phyloP scores from a whole-genome alignment of 1,284 basidiomycete genomes.

The Heterobasidion irregulare region DNA sequence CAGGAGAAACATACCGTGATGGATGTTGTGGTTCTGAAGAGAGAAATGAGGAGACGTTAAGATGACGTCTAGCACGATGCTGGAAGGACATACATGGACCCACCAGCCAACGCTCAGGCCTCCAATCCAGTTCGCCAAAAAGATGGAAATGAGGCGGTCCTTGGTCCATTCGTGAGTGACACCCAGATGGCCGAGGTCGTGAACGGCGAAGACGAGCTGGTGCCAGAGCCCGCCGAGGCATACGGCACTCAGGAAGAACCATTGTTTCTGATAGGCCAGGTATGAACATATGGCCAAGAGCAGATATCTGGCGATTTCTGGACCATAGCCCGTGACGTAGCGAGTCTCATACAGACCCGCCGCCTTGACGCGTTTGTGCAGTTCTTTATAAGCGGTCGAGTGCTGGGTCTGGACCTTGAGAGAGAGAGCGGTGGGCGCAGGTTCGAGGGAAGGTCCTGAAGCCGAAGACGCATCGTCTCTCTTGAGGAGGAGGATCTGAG shows the following conservation, averaged over 20 bases:
- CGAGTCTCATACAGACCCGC: conserved; percentile 85
- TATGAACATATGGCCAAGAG: conserved; percentile 54
- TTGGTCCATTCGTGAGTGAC: conserved; percentile 83
- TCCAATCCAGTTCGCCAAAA: conserved; percentile 84
- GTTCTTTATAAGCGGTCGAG: conserved; percentile 71
- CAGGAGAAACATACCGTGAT: conserved; percentile 62
- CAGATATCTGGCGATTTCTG: conserved; percentile 75
- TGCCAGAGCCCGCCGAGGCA: conserved; percentile 91
- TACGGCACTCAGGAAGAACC: conserved; percentile 65
- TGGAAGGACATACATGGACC: conserved; percentile 70
- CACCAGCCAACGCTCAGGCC: conserved; percentile 97
- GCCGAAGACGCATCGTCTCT: conserved; percentile 24
- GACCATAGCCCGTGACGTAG: conserved; percentile 84
- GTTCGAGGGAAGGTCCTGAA: conserved; percentile 40
- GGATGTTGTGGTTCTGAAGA: conserved; percentile 88
- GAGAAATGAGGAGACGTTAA: conserved; percentile 3
- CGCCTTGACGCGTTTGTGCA: conserved; percentile 70
- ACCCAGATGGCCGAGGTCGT: conserved; percentile 93
- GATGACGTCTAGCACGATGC: neutral
- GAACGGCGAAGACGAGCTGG: conserved; percentile 87
- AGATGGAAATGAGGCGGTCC: conserved; percentile 77
- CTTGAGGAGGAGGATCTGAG: conserved; percentile 57
- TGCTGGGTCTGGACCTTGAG: conserved; percentile 61
- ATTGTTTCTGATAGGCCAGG: conserved; percentile 55
- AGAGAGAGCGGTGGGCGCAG: conserved; percentile 46